These are phyloP conservation scores for Aphanomyces astaci DNA, from an alignment of 352 stramenopile genomes.

Conservation along the genomic window DNA sequence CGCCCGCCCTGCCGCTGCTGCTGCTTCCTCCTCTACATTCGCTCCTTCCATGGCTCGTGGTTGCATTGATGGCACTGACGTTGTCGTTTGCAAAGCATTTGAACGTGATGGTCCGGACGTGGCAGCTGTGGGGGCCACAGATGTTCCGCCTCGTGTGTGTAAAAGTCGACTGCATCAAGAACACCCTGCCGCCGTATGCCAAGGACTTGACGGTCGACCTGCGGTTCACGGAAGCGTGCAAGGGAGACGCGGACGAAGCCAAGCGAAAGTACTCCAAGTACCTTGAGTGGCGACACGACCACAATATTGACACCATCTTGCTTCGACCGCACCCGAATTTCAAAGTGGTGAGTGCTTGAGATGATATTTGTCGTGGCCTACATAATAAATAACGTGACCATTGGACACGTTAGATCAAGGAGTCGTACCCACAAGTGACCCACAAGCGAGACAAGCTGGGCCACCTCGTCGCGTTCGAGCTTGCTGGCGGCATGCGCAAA, in stretches of 20 bases:
- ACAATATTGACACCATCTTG: conserved; percentile 59
- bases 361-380: not conserved
- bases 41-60: not conserved
- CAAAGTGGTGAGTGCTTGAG: conserved; percentile 14
- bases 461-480: conserved; percentile 49
- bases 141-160: not conserved
- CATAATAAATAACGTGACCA: too few species aligned
- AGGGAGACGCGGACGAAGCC: conserved; percentile 58
- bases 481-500: conserved; percentile 50
- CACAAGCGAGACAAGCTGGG: conserved; percentile 63
- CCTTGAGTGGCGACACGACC: conserved; percentile 55
- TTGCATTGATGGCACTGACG: not conserved
- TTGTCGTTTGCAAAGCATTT: not conserved
- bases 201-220: conserved; percentile 37
- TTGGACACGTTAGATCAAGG: conserved; percentile 38
- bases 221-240: conserved; percentile 56
- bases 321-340: conserved; percentile 48
- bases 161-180: conserved; percentile 18
- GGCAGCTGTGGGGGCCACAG: conserved; percentile 3
- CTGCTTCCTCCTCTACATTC: too few species aligned
- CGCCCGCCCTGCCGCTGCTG: too few species aligned
- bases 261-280: conserved; percentile 55
- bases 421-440: conserved; percentile 43
- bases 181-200: conserved; percentile 28
- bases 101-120: not conserved